These are phyloP conservation scores for Oxyria digyna DNA, from an alignment of 148 eudicot genomes.

Conservation along the genomic window DNA sequence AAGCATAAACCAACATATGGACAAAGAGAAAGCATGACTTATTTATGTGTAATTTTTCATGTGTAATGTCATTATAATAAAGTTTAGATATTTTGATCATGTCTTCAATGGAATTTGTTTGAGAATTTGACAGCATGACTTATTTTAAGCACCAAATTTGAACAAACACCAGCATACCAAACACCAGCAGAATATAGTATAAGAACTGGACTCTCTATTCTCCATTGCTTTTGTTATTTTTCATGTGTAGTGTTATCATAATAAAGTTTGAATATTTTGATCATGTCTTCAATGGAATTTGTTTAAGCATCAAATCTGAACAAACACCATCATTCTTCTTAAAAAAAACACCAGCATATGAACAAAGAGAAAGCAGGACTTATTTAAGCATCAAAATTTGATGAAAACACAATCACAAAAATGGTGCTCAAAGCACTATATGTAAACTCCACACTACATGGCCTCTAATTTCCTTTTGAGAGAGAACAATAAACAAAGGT, in stretches of 20 bases:
- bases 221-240: too few relatives aligned
- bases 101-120: too few relatives aligned
- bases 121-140: too few relatives aligned
- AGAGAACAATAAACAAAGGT: background rate
- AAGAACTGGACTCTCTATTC: too few relatives aligned
- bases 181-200: too few relatives aligned
- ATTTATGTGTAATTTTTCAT: too few relatives aligned
- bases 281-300: too few relatives aligned
- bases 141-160: background rate
- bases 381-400: conserved; percentile 1
- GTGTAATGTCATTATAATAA: too few relatives aligned
- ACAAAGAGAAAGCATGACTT: background rate
- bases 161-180: too few relatives aligned
- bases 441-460: background rate
- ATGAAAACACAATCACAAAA: background rate
- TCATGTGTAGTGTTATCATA: background rate
- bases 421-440: background rate
- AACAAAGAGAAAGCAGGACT: background rate
- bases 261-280: background rate
- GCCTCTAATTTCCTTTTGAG: background rate
- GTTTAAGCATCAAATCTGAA: too few relatives aligned
- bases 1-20: background rate
- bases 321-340: background rate
- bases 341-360: background rate
- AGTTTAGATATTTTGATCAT: too few relatives aligned